Evolutionary conservation across 1,284 basidiomycete genomes (phyloP).

Genomic region (Stereum hirsutum): DNA sequence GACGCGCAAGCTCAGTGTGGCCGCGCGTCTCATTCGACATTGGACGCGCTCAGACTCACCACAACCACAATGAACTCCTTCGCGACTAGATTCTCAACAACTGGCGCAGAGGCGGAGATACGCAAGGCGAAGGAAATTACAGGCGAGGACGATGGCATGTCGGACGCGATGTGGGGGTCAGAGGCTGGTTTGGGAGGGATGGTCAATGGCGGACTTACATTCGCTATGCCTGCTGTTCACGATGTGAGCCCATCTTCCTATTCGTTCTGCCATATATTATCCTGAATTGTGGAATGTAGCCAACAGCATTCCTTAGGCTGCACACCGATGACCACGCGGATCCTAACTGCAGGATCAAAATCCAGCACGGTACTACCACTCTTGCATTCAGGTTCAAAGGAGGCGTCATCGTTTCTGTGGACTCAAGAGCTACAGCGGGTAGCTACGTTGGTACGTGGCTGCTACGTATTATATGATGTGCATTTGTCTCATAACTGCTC

Average conservation of each 20-base stretch:
- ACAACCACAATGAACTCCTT: conserved; percentile 66
- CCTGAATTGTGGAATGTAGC: conserved; percentile 38
- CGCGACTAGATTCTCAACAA: conserved; percentile 55
- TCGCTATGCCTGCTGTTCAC: conserved; percentile 60
- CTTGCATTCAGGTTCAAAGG: conserved; percentile 96
- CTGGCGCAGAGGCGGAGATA: conserved; percentile 38
- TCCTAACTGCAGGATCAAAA: conserved; percentile 93
- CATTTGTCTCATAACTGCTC: conserved; percentile 3
- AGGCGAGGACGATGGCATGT: conserved; percentile 59
- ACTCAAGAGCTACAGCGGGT: conserved; percentile 95
- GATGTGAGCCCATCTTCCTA: conserved; percentile 46
- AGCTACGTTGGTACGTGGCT: conserved; percentile 80
- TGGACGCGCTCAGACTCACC: too few relatives aligned
- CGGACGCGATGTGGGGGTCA: conserved; percentile 72
- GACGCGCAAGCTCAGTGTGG: too few relatives aligned
- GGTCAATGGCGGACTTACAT: conserved; percentile 53
- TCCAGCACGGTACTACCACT: conserved; percentile 98
- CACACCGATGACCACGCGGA: conserved; percentile 93
- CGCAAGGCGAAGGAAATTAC: conserved; percentile 39
- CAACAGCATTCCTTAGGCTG: conserved; percentile 78
- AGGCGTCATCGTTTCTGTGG: conserved; percentile 96
- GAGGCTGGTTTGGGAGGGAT: conserved; percentile 71
- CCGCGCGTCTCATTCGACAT: too few relatives aligned
- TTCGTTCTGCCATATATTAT: conserved; percentile 3
- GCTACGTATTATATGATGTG: conserved; percentile 1